phyloP scores from a whole-genome alignment of 1,284 basidiomycete species.

The Ceratobasidium sp. region DNA sequence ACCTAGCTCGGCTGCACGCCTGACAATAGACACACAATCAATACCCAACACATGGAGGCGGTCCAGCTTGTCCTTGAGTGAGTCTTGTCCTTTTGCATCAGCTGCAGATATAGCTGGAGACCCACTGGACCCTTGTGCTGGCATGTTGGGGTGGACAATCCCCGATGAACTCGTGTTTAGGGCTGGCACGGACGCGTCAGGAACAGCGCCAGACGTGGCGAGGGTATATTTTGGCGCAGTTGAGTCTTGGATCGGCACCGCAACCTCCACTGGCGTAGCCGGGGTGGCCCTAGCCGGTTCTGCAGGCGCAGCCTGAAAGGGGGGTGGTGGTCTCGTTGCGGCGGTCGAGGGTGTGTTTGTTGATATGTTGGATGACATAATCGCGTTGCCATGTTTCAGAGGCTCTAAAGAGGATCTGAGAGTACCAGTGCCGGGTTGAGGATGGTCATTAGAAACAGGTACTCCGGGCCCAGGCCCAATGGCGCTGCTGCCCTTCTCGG shows the following conservation, averaged over 20 bases:
- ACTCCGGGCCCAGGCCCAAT: neutral
- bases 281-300: neutral
- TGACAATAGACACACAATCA: slow-evolving; percentile 19
- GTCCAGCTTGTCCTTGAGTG: slow-evolving; percentile 9
- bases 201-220: neutral
- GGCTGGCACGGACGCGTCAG: slow-evolving; percentile 7
- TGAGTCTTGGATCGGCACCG: neutral
- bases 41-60: neutral
- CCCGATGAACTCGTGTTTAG: slow-evolving; percentile 1
- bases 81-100: neutral
- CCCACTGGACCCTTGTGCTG: neutral
- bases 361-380: slow-evolving; percentile 14
- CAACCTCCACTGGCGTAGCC: neutral
- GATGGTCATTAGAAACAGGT: neutral
- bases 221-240: neutral
- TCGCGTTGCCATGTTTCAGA: neutral
- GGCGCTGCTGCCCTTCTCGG: neutral
- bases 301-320: neutral
- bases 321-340: neutral
- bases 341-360: neutral
- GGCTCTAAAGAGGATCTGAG: neutral
- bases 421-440: neutral
- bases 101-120: neutral
- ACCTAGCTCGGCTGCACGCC: slow-evolving; percentile 1
- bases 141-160: neutral